Percentiles rank a stretch among this genome's conserved stretches.
phyloP scores from a whole-genome alignment of 2,329 filamentous ascomycete genomes.

The Incumbomyces lentus region DNA sequence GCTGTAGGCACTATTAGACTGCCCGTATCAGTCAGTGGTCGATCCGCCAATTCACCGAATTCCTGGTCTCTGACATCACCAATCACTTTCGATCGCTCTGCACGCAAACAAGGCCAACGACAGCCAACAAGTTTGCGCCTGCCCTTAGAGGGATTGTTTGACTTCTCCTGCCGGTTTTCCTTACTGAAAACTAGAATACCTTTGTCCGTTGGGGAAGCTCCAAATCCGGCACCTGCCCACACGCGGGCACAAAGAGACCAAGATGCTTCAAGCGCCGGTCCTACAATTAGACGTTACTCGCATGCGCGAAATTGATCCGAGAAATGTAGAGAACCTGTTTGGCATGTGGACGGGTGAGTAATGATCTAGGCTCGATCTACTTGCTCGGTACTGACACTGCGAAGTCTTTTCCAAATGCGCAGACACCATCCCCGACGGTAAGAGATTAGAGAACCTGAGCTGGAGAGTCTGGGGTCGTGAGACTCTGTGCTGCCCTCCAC shows the following conservation, averaged over 20 bases:
- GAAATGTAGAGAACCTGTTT: constrained; percentile 84
- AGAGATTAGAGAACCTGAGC: constrained; percentile 85
- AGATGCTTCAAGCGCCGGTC: constrained; percentile 52
- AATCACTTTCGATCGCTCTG: background rate
- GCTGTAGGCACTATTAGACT: too few relatives aligned
- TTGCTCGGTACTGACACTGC: constrained; percentile 7
- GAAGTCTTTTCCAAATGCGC: constrained; percentile 83
- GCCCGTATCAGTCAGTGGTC: background rate
- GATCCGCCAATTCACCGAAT: background rate
- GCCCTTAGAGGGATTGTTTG: background rate
- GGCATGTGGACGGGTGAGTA: constrained; percentile 92
- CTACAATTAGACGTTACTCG: constrained; percentile 83
- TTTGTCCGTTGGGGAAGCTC: background rate
- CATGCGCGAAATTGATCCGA: constrained; percentile 89
- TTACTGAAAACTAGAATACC: background rate
- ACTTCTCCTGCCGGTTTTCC: background rate
- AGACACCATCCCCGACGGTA: constrained; percentile 85
- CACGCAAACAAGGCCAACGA: background rate
- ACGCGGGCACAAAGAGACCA: constrained; percentile 6
- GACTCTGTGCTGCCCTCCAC: constrained; percentile 73
- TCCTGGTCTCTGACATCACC: constrained; percentile 4
- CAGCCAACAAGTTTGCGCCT: background rate
- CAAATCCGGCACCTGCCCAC: background rate
- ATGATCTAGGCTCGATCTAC: background rate
- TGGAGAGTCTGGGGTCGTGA: constrained; percentile 95